These are phyloP conservation scores for Pseudotulostoma volvatum DNA, from an alignment of 495 filamentous ascomycete genomes.

Conservation along the genomic window DNA sequence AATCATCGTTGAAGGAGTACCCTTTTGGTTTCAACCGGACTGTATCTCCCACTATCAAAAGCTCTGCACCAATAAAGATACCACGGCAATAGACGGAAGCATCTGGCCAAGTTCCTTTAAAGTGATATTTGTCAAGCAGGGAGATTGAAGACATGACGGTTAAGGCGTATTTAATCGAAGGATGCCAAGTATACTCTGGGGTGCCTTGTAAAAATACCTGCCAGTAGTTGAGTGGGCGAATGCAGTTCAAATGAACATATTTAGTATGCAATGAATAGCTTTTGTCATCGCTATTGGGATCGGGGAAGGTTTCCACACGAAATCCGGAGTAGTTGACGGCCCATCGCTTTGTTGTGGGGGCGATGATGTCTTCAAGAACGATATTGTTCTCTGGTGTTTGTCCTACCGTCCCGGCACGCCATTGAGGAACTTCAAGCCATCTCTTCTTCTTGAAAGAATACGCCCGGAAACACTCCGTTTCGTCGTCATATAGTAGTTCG, in stretches of 20 bases:
- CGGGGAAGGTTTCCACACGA: constrained; percentile 38
- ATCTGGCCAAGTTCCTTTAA: constrained; percentile 38
- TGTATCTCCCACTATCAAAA: constrained; percentile 34
- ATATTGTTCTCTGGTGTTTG: constrained; percentile 29
- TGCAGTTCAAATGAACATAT: constrained; percentile 37
- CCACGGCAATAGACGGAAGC: constrained; percentile 34
- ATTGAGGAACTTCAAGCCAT: constrained; percentile 25
- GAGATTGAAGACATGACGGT: constrained; percentile 37
- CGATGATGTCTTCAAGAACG: constrained; percentile 25
- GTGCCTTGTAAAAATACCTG: constrained; percentile 26
- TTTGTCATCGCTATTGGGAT: constrained; percentile 35
- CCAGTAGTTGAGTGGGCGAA: constrained; percentile 39
- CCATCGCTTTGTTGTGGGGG: constrained; percentile 19
- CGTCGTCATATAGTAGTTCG: constrained; percentile 20
- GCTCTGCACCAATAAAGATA: constrained; percentile 40
- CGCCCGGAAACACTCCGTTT: constrained; percentile 16
- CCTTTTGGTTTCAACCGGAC: constrained; percentile 30
- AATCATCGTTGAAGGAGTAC: constrained; percentile 6
- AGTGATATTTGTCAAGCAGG: constrained; percentile 31
- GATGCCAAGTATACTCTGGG: constrained; percentile 27
- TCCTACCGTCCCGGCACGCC: constrained; percentile 40
- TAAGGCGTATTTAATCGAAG: constrained; percentile 38
- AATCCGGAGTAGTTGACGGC: constrained; percentile 38
- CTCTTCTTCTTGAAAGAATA: constrained; percentile 12
- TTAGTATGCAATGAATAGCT: constrained; percentile 32